Base-by-base conservation (phyloP, 2,329 filamentous ascomycete genomes). In the Apiospora malaysiana region DNA sequence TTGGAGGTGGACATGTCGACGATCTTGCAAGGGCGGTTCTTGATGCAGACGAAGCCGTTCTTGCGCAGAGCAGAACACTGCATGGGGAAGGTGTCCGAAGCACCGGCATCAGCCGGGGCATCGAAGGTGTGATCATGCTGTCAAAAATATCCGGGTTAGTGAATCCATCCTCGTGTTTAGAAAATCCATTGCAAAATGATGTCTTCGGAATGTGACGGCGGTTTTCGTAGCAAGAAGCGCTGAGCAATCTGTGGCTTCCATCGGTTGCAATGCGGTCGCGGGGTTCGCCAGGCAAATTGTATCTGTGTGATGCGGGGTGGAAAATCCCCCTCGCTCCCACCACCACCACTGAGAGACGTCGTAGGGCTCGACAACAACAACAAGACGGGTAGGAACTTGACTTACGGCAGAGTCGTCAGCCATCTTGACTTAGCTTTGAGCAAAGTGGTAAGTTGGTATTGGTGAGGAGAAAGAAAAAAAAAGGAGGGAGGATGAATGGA, bases 1-100 rank as follows among this genome's bases (percentile, higher is more conserved):
- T 99, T 99, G 85, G 96, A 99, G 89, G 96, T 99, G 79, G 94
- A 97, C 97, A 99, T 99, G 83, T 99, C 96, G 85, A 98, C 94
- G 81, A 99, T 99, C 93, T 98, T 99, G 95, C 96, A 99, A 81
- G 96, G 97, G 81, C 96, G 96, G 87, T 89, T 88, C 92, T 99
- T 99, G 89, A 99, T 98, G 85, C 95, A 92, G 85, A 99, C 96
- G 90, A 93, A 92, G 78, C 96, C 95, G 92, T 97, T 97, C 95
- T 99, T 98, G 85, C 96, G 93, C 90, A 99, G 91, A 81, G 97
- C 95, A 88, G 97, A 99, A 88, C 96, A 99, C 91, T 99, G 96
- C 94, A 97, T 97, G 80, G 96, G 96, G 89, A 84, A 98, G 83
- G 96, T 99, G 82, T 88, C 83, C 79, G 96, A 98, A 81, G 96